Evolutionary conservation across 768 basidiomycete species (phyloP).

Genomic region (Mycena sanguinolenta): DNA sequence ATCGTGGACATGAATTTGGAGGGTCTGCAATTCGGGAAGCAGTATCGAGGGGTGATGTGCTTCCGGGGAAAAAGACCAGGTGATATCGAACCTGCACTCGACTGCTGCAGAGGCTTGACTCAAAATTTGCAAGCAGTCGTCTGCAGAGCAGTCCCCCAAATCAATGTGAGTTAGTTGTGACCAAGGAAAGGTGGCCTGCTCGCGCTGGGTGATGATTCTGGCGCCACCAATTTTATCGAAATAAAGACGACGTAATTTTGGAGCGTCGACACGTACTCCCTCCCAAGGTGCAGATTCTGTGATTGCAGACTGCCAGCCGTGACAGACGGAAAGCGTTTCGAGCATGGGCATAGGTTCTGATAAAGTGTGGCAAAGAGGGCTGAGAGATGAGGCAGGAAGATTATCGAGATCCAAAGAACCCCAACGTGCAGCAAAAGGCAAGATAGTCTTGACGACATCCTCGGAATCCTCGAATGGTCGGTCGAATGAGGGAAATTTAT

Average conservation of each 20-base stretch:
- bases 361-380: background rate
- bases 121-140: slow-evolving; percentile 8
- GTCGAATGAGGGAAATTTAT: background rate
- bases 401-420: slow-evolving; percentile 4
- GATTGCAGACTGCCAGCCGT: background rate
- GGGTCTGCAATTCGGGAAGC: background rate
- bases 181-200: slow-evolving; percentile 1
- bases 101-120: background rate
- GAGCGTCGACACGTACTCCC: background rate
- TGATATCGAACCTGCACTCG: background rate
- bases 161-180: slow-evolving; percentile 18
- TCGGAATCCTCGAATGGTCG: background rate
- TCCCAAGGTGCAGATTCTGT: background rate
- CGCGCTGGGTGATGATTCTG: background rate
- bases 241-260: background rate
- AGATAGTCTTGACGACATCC: background rate
- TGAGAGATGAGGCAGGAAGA: background rate
- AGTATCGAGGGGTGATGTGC: background rate
- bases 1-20: background rate
- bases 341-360: background rate
- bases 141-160: background rate
- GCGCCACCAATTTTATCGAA: background rate
- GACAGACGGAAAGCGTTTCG: background rate
- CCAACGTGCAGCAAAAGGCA: slow-evolving; percentile 9
- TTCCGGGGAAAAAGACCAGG: background rate